Base-by-base conservation (phyloP, 495 filamentous ascomycete genomes). In the Xylaria scruposa region DNA sequence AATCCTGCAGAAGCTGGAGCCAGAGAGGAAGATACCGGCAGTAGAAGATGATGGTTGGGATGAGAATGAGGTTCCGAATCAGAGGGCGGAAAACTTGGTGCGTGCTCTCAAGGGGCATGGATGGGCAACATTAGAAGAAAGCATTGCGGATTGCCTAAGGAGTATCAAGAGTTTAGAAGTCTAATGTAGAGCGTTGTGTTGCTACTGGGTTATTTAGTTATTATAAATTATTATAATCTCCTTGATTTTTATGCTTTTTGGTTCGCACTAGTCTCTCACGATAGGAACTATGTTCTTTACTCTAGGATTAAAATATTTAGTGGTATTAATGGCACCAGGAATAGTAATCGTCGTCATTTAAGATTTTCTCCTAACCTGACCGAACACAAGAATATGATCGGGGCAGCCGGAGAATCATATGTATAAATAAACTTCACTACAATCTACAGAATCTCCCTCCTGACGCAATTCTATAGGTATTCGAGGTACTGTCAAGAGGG, bases 81-180 rank as follows among this genome's bases (percentile, higher is more conserved):
- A 80, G 69, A 74, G 76, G 26, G 77, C 74, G 0, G 74, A 72
- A 19, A 75, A 80, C 46, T 36, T 84, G 49, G 40, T 84, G 61
- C 62, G 68, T 33, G 67, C 76, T 7, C n/a, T 83, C n/a, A 79
- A 80, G 0, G 75, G 80, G 40, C 62, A 67, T 5, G 64, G 71
- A 3, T 84, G 82, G 82, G 81, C 77, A 8, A 74, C 58, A 1
- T 70, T 83, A 38, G 77, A 82, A 73, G 71, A 82, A 19, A 82
- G 76, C n/a, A 73, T 83, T 5, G 73, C 69, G 63, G 73, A 74
- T 46, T 75, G 76, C 21, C 49, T 69, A 26, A 26, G 21, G 29
- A 69, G 67, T 38, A 69, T 69, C 42, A 59, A 59, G 53, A 49
- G 49, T 1, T 21, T 49, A 6, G 56, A 69, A 36, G 42, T 29